phyloP scores from a whole-genome alignment of 768 basidiomycete species.

The Pholiota molesta region DNA sequence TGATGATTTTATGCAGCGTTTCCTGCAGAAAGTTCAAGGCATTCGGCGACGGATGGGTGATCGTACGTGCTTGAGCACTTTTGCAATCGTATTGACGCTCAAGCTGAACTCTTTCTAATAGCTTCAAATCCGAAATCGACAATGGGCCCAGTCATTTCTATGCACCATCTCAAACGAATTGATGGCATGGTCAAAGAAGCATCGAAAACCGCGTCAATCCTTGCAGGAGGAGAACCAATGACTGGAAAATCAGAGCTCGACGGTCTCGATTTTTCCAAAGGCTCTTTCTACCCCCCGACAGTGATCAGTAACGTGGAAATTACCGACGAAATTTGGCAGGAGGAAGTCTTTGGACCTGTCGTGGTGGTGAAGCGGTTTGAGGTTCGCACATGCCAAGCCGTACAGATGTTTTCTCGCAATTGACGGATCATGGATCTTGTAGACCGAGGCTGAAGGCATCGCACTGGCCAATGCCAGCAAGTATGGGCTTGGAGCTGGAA shows the following conservation, averaged over 20 bases:
- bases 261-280: constrained; percentile 68
- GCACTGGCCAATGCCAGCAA: constrained; percentile 72
- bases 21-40: constrained; percentile 63
- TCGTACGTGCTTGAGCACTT: constrained; percentile 48
- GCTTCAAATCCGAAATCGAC: constrained; percentile 70
- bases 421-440: background rate
- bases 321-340: constrained; percentile 72
- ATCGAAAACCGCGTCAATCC: constrained; percentile 43
- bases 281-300: constrained; percentile 83
- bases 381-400: constrained; percentile 23
- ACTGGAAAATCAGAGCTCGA: constrained; percentile 65
- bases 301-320: constrained; percentile 61
- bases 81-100: background rate
- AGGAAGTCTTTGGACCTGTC: constrained; percentile 89
- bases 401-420: background rate
- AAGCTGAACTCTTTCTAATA: constrained; percentile 29
- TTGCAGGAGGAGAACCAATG: constrained; percentile 72
- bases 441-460: constrained; percentile 70
- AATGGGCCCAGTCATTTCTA: constrained; percentile 84
- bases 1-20: constrained; percentile 61
- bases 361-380: constrained; percentile 58
- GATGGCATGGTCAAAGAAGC: constrained; percentile 53
- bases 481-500: constrained; percentile 80
- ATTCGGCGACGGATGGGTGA: constrained; percentile 76
- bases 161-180: constrained; percentile 64